Evolutionary conservation across 345 rosid species (phyloP).

Genomic region (Kandelia obovata): DNA sequence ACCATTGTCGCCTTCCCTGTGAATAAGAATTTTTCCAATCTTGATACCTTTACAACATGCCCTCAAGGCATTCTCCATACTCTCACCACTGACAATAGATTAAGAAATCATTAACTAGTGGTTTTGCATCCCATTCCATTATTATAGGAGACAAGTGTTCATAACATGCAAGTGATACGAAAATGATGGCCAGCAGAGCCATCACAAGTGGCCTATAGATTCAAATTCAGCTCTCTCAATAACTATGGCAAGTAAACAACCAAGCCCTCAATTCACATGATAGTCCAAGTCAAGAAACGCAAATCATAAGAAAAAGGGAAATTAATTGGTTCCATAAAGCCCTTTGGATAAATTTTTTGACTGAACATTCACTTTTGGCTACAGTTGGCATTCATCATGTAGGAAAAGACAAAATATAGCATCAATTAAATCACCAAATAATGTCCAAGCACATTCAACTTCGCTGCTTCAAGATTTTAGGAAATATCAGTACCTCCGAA

Average conservation of each 20-base stretch:
- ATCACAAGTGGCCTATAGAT: not conserved
- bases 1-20: slow-evolving; percentile 97
- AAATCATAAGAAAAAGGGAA: not conserved
- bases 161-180: not conserved
- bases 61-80: slow-evolving; percentile 97
- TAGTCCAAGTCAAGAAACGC: not conserved
- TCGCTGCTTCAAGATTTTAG: slow-evolving; percentile 11
- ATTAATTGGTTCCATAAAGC: not conserved
- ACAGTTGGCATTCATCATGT: not conserved
- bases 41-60: slow-evolving; percentile 99
- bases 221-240: not conserved
- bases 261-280: not conserved
- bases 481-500: slow-evolving; percentile 69
- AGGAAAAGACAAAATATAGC: not conserved
- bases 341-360: not conserved
- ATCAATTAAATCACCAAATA: too few species aligned
- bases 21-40: slow-evolving; percentile 93
- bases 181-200: not conserved
- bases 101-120: slow-evolving; percentile 7
- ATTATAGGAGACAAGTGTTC: not conserved
- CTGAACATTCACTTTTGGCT: not conserved
- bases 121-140: not conserved
- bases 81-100: slow-evolving; percentile 71
- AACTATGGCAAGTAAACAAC: not conserved
- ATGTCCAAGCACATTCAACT: not conserved